Evolutionary conservation across 2,329 filamentous ascomycete genomes (phyloP).

Genomic region (Huntiella moniliformis): DNA sequence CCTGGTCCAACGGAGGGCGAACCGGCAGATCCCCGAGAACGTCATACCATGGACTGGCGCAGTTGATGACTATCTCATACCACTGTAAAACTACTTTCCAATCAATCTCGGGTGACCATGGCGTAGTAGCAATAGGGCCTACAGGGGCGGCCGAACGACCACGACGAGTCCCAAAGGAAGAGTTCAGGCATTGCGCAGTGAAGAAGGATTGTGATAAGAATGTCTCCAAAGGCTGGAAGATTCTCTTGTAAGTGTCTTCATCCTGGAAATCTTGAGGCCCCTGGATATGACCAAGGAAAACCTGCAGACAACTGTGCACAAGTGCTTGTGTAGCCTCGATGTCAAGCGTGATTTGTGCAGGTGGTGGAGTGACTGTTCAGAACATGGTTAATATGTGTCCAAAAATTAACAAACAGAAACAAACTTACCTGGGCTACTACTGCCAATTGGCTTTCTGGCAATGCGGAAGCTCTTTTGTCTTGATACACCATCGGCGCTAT

Average conservation of each 20-base stretch:
- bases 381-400: too few species aligned
- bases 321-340: too few species aligned
- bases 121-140: conserved; percentile 21
- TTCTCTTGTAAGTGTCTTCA: conserved; percentile 15
- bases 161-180: conserved; percentile 42
- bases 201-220: conserved; percentile 54
- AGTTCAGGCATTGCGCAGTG: conserved; percentile 54
- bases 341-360: too few species aligned
- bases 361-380: too few species aligned
- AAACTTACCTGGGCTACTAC: too few species aligned
- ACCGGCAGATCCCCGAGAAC: background rate
- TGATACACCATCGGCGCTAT: too few species aligned
- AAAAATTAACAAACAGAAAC: too few species aligned
- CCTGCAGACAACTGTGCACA: too few species aligned
- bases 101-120: conserved; percentile 50
- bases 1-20: background rate
- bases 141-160: background rate
- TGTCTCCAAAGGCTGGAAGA: conserved; percentile 62
- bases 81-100: conserved; percentile 55
- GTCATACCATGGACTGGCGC: conserved; percentile 45
- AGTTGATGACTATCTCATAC: conserved; percentile 52
- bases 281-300: background rate
- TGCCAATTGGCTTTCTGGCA: too few species aligned
- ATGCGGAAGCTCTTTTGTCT: too few species aligned
- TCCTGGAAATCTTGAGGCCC: too few species aligned